Percentiles rank a stretch among this genome's conserved stretches.
Evolutionary conservation across 805 yeast species (phyloP).

Genomic region (Metschnikowia borealis): DNA sequence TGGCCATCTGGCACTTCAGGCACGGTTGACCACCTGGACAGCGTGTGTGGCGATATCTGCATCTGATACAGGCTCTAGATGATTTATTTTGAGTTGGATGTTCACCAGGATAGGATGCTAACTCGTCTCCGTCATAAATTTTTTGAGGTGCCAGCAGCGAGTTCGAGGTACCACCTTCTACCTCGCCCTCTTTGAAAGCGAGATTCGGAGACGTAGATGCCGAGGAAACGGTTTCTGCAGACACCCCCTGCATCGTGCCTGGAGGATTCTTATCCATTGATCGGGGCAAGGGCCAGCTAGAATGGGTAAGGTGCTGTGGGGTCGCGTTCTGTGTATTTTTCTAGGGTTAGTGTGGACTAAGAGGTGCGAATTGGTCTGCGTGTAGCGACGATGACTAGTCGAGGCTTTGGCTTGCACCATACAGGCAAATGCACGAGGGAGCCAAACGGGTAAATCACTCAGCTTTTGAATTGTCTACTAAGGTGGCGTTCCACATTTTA

Average conservation of each 20-base stretch:
- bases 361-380: conserved; percentile 1
- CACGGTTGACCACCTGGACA: conserved; percentile 82
- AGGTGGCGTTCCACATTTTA: too few relatives aligned
- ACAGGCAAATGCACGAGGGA: neutral
- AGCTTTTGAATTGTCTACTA: too few relatives aligned
- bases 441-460: neutral
- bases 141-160: neutral
- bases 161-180: neutral
- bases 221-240: neutral
- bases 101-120: neutral
- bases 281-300: neutral
- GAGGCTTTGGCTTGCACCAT: neutral
- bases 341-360: neutral
- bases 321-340: conserved; percentile 2
- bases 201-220: neutral
- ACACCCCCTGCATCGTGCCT: neutral
- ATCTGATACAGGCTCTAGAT: conserved; percentile 54
- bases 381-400: neutral
- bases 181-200: conserved; percentile 1
- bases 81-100: conserved; percentile 26
- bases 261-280: conserved; percentile 1
- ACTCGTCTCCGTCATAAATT: conserved; percentile 2
- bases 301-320: neutral
- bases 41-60: conserved; percentile 67
- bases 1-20: conserved; percentile 52